Evolutionary conservation across 768 basidiomycete species (phyloP).

Genomic region (Pulveroboletus sp.): DNA sequence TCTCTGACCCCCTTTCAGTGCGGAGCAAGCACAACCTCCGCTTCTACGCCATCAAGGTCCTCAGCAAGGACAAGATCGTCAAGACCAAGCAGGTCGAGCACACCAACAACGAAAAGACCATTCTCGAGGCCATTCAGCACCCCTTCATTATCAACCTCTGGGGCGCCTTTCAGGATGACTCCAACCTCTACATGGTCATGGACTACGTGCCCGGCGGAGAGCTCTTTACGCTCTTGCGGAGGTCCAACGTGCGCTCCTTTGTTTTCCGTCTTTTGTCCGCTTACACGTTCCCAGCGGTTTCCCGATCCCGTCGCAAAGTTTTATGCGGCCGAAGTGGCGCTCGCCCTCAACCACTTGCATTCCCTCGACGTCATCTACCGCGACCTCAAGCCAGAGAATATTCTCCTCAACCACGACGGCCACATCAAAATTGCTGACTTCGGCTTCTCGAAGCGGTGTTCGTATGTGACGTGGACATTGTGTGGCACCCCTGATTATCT

Average conservation of each 20-base stretch:
- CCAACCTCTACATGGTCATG: constrained; percentile 98
- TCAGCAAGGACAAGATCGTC: constrained; percentile 90
- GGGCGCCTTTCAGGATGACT: constrained; percentile 89
- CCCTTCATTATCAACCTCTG: constrained; percentile 95
- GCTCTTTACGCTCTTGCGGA: constrained; percentile 86
- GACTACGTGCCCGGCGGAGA: constrained; percentile 97
- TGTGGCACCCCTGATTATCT: constrained; percentile 97
- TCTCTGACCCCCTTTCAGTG: constrained; percentile 41
- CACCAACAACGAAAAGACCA: constrained; percentile 90
- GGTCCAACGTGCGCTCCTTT: constrained; percentile 68
- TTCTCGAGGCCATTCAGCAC: constrained; percentile 82
- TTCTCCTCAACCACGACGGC: constrained; percentile 88
- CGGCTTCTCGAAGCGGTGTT: constrained; percentile 89
- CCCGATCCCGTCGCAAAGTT: constrained; percentile 97
- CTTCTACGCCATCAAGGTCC: constrained; percentile 93
- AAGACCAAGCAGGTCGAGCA: constrained; percentile 95
- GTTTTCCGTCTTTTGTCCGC: constrained; percentile 7
- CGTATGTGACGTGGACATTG: constrained; percentile 88
- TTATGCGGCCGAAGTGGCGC: constrained; percentile 92
- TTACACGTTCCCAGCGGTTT: constrained; percentile 59
- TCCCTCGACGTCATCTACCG: constrained; percentile 88
- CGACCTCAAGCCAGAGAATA: constrained; percentile 97
- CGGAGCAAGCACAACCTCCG: constrained; percentile 92
- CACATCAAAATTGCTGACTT: constrained; percentile 98
- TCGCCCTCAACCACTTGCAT: constrained; percentile 90